Evolutionary conservation across 257 asterid genomes (phyloP).

Genomic region (Nicotiana tabacum): DNA sequence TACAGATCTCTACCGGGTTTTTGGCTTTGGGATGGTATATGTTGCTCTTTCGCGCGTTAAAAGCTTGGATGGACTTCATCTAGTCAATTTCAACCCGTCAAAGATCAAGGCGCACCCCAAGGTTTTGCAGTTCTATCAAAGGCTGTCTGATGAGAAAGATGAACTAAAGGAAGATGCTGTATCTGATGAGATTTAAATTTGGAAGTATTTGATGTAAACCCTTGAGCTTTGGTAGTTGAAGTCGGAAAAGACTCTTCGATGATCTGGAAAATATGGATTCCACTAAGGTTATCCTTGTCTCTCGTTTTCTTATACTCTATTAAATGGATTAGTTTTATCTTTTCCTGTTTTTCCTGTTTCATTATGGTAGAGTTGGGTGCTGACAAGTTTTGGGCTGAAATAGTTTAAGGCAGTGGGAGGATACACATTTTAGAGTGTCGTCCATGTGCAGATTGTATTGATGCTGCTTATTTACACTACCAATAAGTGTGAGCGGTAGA

Average conservation of each 20-base stretch:
- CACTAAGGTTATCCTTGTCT: background rate
- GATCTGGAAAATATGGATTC: background rate
- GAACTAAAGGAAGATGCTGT: background rate
- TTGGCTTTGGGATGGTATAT: conserved; percentile 77
- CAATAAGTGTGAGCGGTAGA: background rate
- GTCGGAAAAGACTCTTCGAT: background rate
- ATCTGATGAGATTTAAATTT: background rate
- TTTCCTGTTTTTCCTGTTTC: background rate
- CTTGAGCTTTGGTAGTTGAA: background rate
- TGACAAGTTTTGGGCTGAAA: background rate
- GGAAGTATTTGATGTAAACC: background rate
- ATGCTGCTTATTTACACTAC: background rate
- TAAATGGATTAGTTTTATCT: background rate
- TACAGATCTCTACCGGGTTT: conserved; percentile 52
- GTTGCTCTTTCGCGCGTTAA: conserved; percentile 80
- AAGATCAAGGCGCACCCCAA: conserved; percentile 66
- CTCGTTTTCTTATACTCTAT: background rate
- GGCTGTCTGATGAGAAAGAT: conserved; percentile 19
- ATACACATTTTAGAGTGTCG: background rate
- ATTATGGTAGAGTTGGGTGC: background rate
- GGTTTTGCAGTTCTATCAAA: conserved; percentile 57
- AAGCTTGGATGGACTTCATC: conserved; percentile 50
- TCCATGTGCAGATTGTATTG: background rate
- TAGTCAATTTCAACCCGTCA: conserved; percentile 44
- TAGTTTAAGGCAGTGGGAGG: background rate